A percentile compares a stretch with the other conserved stretches of the same genome.
Evolutionary conservation across 2,329 filamentous ascomycete genomes (phyloP).

Genomic region (Aspergillus udagawae): DNA sequence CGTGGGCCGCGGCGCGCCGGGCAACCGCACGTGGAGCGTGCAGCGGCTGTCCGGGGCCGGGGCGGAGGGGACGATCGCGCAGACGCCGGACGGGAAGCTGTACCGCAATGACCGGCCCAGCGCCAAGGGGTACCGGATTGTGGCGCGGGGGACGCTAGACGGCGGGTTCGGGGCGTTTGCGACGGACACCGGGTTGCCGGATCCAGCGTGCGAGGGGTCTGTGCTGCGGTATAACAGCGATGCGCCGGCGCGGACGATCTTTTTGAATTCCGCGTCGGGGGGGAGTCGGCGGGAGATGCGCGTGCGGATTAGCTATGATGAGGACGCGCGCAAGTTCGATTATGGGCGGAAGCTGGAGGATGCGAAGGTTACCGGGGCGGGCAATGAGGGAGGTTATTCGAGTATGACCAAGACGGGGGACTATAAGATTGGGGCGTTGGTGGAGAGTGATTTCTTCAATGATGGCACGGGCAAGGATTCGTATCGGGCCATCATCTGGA

Average conservation of each 20-base stretch:
- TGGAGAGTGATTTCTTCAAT: conserved; percentile 6
- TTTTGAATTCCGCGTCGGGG: conserved; percentile 3
- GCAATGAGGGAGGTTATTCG: conserved; percentile 6
- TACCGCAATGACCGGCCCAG: conserved; percentile 2
- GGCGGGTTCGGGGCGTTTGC: background rate
- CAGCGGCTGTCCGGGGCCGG: conserved; percentile 4
- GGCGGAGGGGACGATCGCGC: conserved; percentile 1
- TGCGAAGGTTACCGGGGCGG: conserved; percentile 1
- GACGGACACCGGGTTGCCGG: conserved; percentile 1
- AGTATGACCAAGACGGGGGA: conserved; percentile 7
- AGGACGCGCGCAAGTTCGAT: conserved; percentile 2
- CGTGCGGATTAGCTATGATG: conserved; percentile 5
- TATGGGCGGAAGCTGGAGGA: conserved; percentile 3
- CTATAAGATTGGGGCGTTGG: conserved; percentile 4
- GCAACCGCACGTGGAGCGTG: conserved; percentile 3
- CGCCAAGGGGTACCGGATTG: conserved; percentile 1
- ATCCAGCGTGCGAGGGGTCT: conserved; percentile 6
- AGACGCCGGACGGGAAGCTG: conserved; percentile 3
- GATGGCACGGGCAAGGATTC: background rate
- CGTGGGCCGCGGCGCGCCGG: conserved; percentile 3
- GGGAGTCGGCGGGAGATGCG: conserved; percentile 4
- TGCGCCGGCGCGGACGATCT: conserved; percentile 4
- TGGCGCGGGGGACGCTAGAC: conserved; percentile 1
- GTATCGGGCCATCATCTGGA: conserved; percentile 5
- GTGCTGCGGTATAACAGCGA: conserved; percentile 3